Base-by-base conservation (phyloP, 306 rosid genomes). In the Astragalus membranaceus region DNA sequence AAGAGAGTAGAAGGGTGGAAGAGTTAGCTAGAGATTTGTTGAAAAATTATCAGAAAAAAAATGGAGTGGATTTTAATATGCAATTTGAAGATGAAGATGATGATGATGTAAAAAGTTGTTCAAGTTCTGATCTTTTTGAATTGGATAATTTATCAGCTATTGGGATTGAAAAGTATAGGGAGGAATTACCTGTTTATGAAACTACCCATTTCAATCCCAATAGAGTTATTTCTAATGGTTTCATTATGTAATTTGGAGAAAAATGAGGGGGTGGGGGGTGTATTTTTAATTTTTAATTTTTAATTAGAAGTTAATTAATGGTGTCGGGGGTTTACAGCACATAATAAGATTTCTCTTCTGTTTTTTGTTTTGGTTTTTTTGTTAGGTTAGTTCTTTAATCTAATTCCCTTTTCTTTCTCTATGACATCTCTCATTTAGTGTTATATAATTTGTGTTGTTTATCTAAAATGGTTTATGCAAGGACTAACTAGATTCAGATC, bases 71-170 rank as follows among this genome's bases (percentile, higher is more conserved):
- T 7, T 76, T 76, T 74, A 70, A 66, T 43, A 79, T 85, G 87
- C 75, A 82, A 0, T 85, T 67, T n/a, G 88, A 80, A 16, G 75
- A 77, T 1, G 89, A 68, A 12, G 97, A 88, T 2, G 79, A 80
- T 0, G 91, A 92, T 23, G 98, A 94, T 50, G 89, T 65, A 7
- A 83, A 69, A 33, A 94, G 99, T 75, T 90, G 80, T 80, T 73
- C 95, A 10, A 94, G 99, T 67, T 91, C 99, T 69, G 99, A 94
- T 87, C 92, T 94, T 3, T 94, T 94, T 74, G 99, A 94, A 80
- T 83, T 94, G 88, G 99, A 91, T 76, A 87, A 85, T 85, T 82
- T 91, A 8, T 90, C 96, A 1, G 88, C 82, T 0, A 86, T 84
- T 71, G 98, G 98, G 76, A 92, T 90, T 74, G 92, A 87, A 62